These are phyloP conservation scores for Musa balbisiana DNA, from an alignment of 202 grass and related monocot species.

Conservation along the genomic window DNA sequence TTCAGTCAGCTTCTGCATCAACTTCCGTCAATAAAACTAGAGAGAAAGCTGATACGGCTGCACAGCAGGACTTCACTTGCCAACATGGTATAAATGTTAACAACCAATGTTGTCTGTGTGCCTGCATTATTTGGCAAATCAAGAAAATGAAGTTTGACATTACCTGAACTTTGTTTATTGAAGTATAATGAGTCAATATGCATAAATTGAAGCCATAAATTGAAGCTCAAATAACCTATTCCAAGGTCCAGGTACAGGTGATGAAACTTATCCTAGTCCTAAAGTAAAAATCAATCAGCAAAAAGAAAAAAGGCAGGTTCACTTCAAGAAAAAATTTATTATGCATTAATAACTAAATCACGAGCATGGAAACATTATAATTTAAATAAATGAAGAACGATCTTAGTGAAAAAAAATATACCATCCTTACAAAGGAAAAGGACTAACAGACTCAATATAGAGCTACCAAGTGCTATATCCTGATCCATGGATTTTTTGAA, in stretches of 20 bases:
- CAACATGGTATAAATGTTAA: neutral
- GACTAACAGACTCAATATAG: conserved; percentile 38
- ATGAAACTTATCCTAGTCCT: too few species aligned
- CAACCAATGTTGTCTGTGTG: neutral
- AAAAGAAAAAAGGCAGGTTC: too few species aligned
- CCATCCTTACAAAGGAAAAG: conserved; percentile 66
- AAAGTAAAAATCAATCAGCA: too few species aligned
- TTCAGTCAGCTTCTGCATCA: neutral
- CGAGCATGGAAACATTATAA: neutral
- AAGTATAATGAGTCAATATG: neutral
- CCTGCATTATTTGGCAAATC: neutral
- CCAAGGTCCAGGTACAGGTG: too few species aligned
- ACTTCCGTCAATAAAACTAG: neutral
- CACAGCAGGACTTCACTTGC: neutral
- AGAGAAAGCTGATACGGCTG: neutral
- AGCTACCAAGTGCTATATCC: conserved; percentile 45
- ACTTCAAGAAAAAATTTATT: neutral
- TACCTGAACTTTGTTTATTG: neutral
- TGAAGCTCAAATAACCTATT: too few species aligned
- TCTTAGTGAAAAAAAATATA: conserved; percentile 15
- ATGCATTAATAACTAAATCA: neutral
- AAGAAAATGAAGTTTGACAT: neutral
- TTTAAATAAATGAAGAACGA: neutral
- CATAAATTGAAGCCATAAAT: too few species aligned
- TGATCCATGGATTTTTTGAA: conserved; percentile 50